A percentile compares a stretch with the other conserved stretches of the same genome.
These are phyloP conservation scores for Peniophora sp. DNA, from an alignment of 1,284 basidiomycete species.

Conservation along the genomic window DNA sequence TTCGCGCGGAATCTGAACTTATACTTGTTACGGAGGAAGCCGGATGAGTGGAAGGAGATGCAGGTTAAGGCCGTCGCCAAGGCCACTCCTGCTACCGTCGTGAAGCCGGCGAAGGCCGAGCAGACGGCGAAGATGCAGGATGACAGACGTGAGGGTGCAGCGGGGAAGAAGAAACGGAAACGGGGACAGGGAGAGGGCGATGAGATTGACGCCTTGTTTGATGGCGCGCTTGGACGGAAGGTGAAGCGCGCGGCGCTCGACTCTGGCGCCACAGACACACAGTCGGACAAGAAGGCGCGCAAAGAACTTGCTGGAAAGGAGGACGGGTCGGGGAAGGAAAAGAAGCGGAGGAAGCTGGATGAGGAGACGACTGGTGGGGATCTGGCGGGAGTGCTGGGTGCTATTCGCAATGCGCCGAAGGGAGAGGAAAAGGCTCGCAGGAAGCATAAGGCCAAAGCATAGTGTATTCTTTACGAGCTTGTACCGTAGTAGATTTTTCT, in stretches of 20 bases:
- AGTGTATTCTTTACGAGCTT: neutral
- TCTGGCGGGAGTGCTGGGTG: conserved; percentile 32
- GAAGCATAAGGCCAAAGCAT: conserved; percentile 13
- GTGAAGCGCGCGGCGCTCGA: conserved; percentile 41
- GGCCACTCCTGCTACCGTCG: conserved; percentile 5
- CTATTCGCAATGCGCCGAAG: conserved; percentile 35
- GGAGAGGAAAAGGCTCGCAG: conserved; percentile 20
- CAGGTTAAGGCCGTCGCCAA: conserved; percentile 25
- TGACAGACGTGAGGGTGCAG: conserved; percentile 13
- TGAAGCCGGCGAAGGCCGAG: conserved; percentile 1
- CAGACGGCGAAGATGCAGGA: conserved; percentile 11
- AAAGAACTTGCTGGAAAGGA: neutral
- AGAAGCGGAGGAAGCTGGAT: conserved; percentile 11
- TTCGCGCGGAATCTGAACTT: conserved; percentile 77
- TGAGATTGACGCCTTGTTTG: conserved; percentile 70
- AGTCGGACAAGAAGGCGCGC: conserved; percentile 5
- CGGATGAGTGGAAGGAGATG: conserved; percentile 75
- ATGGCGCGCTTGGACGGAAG: conserved; percentile 45
- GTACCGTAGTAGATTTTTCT: no score
- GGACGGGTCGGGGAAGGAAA: conserved; percentile 10
- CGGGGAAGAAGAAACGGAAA: conserved; percentile 19
- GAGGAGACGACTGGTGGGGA: conserved; percentile 18
- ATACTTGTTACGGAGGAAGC: conserved; percentile 67
- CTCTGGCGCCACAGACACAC: conserved; percentile 1
- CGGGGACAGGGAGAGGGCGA: conserved; percentile 31